These are phyloP conservation scores for Paracamarosporium sp. DNA, from an alignment of 2,329 filamentous ascomycete species.

Conservation along the genomic window DNA sequence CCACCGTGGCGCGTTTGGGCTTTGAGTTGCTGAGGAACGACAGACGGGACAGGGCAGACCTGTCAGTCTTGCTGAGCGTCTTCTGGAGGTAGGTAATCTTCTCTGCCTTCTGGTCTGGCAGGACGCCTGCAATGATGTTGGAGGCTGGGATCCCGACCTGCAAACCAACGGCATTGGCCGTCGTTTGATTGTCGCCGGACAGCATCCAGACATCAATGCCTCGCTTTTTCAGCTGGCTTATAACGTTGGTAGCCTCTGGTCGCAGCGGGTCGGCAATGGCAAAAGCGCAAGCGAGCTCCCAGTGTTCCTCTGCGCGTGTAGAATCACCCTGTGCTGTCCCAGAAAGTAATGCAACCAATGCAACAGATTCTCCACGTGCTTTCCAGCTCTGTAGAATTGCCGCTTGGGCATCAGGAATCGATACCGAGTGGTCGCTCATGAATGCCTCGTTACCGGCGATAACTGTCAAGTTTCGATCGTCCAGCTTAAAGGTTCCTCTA, in stretches of 20 bases:
- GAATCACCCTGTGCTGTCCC: not conserved
- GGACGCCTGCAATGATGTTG: constrained; percentile 85
- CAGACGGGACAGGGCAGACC: constrained; percentile 24
- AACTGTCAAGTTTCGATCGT: constrained; percentile 46
- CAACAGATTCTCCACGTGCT: constrained; percentile 49
- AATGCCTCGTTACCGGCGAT: constrained; percentile 76
- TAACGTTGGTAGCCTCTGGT: constrained; percentile 70
- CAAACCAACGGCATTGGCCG: constrained; percentile 78
- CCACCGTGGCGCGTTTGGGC: constrained; percentile 64
- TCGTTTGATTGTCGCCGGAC: constrained; percentile 88
- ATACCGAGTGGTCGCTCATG: constrained; percentile 56
- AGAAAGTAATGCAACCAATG: constrained; percentile 42
- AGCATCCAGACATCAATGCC: constrained; percentile 88
- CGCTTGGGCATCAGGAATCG: constrained; percentile 26
- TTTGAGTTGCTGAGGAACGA: constrained; percentile 16
- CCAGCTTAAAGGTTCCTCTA: constrained; percentile 60
- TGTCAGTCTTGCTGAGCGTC: constrained; percentile 33
- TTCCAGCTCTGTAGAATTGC: constrained; percentile 48
- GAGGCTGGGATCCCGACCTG: constrained; percentile 74
- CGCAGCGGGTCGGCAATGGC: constrained; percentile 84
- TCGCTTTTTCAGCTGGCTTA: constrained; percentile 68
- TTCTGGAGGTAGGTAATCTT: constrained; percentile 64
- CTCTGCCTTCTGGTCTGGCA: constrained; percentile 81
- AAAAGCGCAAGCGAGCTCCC: constrained; percentile 67
- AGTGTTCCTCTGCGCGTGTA: constrained; percentile 30